Evolutionary conservation across 768 basidiomycete genomes (phyloP), one percentile per base, ranked within the genome.

Genomic region (Hericium erinaceus): DNA sequence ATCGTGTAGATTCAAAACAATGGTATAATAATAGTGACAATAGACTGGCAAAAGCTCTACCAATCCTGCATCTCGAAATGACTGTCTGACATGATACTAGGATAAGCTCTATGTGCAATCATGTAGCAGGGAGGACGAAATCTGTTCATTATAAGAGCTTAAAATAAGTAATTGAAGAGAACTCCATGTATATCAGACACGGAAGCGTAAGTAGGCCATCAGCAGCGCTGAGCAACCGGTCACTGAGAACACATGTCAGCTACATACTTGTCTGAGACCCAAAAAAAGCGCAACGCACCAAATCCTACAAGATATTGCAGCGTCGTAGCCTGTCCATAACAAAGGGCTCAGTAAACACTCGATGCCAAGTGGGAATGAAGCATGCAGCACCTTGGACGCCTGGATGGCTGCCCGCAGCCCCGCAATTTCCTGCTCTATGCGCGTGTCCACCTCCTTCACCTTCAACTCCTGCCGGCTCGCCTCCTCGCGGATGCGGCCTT

Each of bases 401-500:
- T 93, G 90, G 38, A 92, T 92, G 7, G 84, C 76, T 2, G 91
- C 95, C 56, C 89, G 76, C 55, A 97, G 69, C 2, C 82, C 84
- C 9, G 93, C 92, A 67, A 95, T 95, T 72, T 98, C 94, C 67
- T 91, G 90, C 71, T 99, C 95, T 63, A 98, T 98, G 68, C 91
- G 75, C 3, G 95, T 98, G 66, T 98, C 95, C 16, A 98, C 94
- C 70, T 99, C 95, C 70, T 92, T 93, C 67, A 98, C 90, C 81
- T 98, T 98, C 54, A 95, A 75, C 66, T 97, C 94, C 66, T 98
- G 92, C 41, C 84, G 83, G 63, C 84, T 87, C 62, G 84, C 85
- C 75, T 98, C 95, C 67, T 98, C 95, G 54, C 95, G 76, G 77
- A 98, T 91, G 49, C 95, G 79, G 1, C 93, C 93, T 71, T 98